A percentile compares a stretch with the other conserved stretches of the same genome.
Conservation (phyloP, 441 rosid species). For the Mallotus repandus region DNA sequence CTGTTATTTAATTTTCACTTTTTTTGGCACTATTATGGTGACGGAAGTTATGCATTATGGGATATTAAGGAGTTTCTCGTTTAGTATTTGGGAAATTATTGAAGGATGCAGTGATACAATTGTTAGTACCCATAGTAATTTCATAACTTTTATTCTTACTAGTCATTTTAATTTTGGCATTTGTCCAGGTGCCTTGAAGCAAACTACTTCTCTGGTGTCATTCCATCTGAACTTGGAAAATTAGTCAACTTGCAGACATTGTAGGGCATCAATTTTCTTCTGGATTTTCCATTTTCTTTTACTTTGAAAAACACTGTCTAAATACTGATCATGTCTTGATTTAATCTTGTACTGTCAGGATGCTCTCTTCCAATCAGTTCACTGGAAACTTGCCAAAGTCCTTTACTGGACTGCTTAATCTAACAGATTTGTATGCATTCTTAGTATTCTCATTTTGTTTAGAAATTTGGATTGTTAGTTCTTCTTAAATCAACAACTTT, state of each 20-base stretch:
- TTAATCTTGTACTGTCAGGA: constrained; percentile 40
- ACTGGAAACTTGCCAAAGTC: constrained; percentile 62
- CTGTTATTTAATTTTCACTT: constrained; percentile 15
- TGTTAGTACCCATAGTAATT: not conserved
- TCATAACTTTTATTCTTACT: constrained; percentile 6
- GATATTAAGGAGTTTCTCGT: not conserved
- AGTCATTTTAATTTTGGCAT: not conserved
- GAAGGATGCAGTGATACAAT: not conserved
- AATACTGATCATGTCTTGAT: constrained; percentile 19
- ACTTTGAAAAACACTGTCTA: not conserved
- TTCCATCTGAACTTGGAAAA: constrained; percentile 72
- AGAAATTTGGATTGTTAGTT: not conserved
- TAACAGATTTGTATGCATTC: constrained; percentile 59
- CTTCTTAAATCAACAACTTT: constrained; percentile 17
- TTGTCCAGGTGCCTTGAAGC: constrained; percentile 60
- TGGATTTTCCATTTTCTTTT: constrained; percentile 8
- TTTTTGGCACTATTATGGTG: constrained; percentile 17
- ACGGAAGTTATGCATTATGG: not conserved
- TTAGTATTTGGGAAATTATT: not conserved
- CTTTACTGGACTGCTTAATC: constrained; percentile 48
- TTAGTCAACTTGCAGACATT: constrained; percentile 51
- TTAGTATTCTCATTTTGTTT: constrained; percentile 19
- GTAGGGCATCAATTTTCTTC: constrained; percentile 38
- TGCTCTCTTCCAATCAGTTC: constrained; percentile 70
- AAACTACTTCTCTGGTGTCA: constrained; percentile 62